Evolutionary conservation across 257 asterid genomes (phyloP), one percentile per base, ranked within the genome.

Genomic region (Ocimum tenuiflorum): DNA sequence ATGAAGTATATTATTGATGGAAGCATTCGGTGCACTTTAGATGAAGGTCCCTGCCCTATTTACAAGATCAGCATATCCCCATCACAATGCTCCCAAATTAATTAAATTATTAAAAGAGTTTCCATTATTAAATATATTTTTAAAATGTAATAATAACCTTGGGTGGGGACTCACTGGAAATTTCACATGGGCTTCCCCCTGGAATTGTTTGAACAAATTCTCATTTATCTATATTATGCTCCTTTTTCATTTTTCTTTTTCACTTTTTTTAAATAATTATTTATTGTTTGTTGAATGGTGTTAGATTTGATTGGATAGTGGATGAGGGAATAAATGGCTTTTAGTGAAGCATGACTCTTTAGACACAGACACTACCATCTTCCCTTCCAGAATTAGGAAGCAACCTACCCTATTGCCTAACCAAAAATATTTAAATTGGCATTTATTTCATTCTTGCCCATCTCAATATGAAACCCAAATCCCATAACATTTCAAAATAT

Each of bases 121-220:
- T 15, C 43, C 33, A 15, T 38, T 66, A 14, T 17, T 6, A 14
- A 0, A 48, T 54, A 24, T 14, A 10, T 57, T 9, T 4, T 57
- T 35, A 1, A 27, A 51, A 38, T 42, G 49, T 42, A 55, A 31
- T 23, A 61, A 29, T 31, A 43, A 71, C 63, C 5, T 4, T 18
- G n/a, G 79, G 38, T 72, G 85, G 78, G 75, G 77, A 71, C 59
- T 54, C 67, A 45, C 77, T 74, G 77, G 66, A 75, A 68, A 69
- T 71, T 70, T 45, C 96, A 88, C 96, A 82, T 88, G 91, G 88
- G 65, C 31, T 47, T 38, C n/a, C n/a, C n/a, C n/a, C n/a, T n/a
- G n/a, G 19, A 41, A 22, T 72, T 60, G 73, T 74, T 83, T 78
- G 86, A 85, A 83, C 77, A n/a, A 45, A 68, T 73, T 64, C 66